Conservation (phyloP, 495 filamentous ascomycete species). For the Aspergillus coremiiformis region DNA sequence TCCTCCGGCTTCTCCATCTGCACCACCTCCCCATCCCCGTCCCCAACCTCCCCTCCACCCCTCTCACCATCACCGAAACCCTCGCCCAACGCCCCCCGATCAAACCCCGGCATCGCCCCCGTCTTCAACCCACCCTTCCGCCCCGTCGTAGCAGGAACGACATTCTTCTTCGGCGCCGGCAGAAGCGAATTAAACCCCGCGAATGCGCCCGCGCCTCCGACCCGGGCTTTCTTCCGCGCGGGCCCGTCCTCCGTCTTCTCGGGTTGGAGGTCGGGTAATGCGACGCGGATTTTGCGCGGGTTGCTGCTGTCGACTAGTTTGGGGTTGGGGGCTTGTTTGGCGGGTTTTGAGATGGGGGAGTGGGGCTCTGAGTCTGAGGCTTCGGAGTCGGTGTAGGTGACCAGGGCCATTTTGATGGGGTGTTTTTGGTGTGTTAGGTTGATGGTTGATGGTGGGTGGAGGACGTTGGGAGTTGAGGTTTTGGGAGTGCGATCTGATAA, state of each 20-base stretch:
- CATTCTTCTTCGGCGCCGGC: slow-evolving; percentile 69
- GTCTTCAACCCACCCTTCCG: slow-evolving; percentile 66
- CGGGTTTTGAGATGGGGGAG: slow-evolving; percentile 34
- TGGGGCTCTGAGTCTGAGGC: slow-evolving; percentile 54
- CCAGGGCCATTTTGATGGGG: slow-evolving; percentile 53
- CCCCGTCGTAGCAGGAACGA: slow-evolving; percentile 16
- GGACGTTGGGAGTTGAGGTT: background rate
- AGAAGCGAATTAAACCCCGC: slow-evolving; percentile 77
- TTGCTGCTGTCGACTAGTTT: slow-evolving; percentile 66
- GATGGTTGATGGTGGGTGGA: background rate
- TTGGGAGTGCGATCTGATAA: too few relatives aligned
- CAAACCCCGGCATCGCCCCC: slow-evolving; percentile 69
- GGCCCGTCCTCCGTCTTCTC: slow-evolving; percentile 50
- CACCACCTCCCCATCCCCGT: slow-evolving; percentile 10
- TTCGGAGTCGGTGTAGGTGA: slow-evolving; percentile 83
- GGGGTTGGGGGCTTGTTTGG: slow-evolving; percentile 53
- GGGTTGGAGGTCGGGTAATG: slow-evolving; percentile 49
- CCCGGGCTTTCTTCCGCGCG: slow-evolving; percentile 62
- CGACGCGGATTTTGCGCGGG: slow-evolving; percentile 74
- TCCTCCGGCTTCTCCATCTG: slow-evolving; percentile 37
- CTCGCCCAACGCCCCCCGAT: slow-evolving; percentile 48
- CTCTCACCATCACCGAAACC: slow-evolving; percentile 7
- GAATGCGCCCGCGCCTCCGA: slow-evolving; percentile 50
- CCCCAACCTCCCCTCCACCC: slow-evolving; percentile 13
- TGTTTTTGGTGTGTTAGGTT: background rate